These are phyloP conservation scores for Trebouxiophyceae sp. DNA, from an alignment of 163 green algal species.

Conservation along the genomic window DNA sequence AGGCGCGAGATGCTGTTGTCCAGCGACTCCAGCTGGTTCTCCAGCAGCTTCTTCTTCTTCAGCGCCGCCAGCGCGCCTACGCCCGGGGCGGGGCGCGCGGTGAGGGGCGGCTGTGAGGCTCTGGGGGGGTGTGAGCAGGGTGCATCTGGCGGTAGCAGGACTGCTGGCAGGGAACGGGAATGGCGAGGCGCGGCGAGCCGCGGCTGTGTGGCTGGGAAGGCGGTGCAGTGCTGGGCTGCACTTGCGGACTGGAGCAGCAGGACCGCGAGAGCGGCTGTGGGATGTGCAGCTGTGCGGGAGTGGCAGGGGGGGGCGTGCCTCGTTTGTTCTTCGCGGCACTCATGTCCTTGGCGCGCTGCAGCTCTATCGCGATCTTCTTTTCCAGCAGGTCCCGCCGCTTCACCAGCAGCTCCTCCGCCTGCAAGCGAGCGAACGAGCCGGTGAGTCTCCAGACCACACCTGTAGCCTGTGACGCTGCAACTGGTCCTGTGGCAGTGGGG, in stretches of 20 bases:
- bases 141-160: background rate
- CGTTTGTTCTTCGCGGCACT: constrained; percentile 81
- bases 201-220: no score
- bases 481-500: no score
- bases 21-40: constrained; percentile 69
- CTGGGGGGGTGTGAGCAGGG: no score
- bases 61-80: constrained; percentile 61
- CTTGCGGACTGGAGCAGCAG: no score
- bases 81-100: background rate
- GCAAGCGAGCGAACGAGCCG: no score
- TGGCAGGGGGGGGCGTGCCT: no score
- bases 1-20: constrained; percentile 86
- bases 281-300: no score
- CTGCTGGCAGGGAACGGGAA: background rate
- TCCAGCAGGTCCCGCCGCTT: constrained; percentile 84
- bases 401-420: constrained; percentile 88
- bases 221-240: no score
- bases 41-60: constrained; percentile 91
- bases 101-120: background rate
- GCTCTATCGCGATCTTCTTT: constrained; percentile 78
- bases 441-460: no score
- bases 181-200: no score
- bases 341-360: constrained; percentile 81
- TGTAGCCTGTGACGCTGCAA: no score
- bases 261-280: no score